These are phyloP conservation scores for Acacia crassicarpa DNA, from an alignment of 306 rosid genomes.

Conservation along the genomic window DNA sequence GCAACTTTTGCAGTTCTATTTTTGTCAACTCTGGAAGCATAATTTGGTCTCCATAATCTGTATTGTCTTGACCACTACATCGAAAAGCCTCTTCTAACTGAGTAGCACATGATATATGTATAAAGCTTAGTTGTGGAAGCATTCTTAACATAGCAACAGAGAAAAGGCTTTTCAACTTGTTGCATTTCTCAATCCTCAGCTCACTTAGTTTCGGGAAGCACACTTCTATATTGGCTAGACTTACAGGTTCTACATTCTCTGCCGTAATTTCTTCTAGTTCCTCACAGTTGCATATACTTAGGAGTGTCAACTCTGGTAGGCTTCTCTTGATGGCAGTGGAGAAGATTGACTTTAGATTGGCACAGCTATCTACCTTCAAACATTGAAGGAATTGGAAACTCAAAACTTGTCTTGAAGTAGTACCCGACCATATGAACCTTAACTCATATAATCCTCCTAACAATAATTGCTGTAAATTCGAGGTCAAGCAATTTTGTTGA, in stretches of 20 bases:
- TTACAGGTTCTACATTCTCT: neutral
- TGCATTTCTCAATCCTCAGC: conserved; percentile 1
- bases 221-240: neutral
- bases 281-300: conserved; percentile 1
- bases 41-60: neutral
- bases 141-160: conserved; percentile 9
- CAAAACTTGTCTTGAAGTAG: neutral
- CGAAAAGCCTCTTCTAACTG: conserved; percentile 2
- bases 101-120: conserved; percentile 14
- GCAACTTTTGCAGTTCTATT: neutral
- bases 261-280: conserved; percentile 19
- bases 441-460: neutral
- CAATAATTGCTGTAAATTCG: neutral
- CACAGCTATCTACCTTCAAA: neutral
- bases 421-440: conserved; percentile 11
- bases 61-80: neutral
- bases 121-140: conserved; percentile 17
- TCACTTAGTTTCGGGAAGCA: conserved; percentile 18
- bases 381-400: conserved; percentile 13
- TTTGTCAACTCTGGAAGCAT: conserved; percentile 15
- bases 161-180: conserved; percentile 23
- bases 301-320: conserved; percentile 20
- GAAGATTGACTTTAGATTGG: conserved; percentile 8
- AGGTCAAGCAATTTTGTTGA: neutral
- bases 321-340: neutral